These are phyloP conservation scores for Epichloe gansuensis DNA, from an alignment of 2,329 filamentous ascomycete genomes.

Conservation along the genomic window DNA sequence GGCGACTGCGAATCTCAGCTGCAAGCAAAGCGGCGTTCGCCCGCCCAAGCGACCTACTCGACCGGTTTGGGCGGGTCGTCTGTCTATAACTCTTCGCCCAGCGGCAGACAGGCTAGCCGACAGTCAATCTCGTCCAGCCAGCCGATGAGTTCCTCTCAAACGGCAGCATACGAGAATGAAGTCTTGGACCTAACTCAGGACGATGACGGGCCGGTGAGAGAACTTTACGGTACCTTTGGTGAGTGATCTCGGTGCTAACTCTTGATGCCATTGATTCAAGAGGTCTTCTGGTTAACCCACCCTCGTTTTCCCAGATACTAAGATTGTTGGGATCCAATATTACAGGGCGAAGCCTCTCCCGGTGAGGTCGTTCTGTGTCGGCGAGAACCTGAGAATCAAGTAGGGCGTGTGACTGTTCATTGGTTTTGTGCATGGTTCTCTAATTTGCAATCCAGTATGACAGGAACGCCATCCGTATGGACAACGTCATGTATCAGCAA, in stretches of 20 bases:
- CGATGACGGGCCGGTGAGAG: constrained; percentile 26
- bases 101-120: constrained; percentile 4
- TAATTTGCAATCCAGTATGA: constrained; percentile 39
- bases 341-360: constrained; percentile 47
- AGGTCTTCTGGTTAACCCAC: not conserved
- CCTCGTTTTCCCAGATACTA: constrained; percentile 23
- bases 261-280: not conserved
- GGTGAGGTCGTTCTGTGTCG: constrained; percentile 52
- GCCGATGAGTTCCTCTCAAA: constrained; percentile 5
- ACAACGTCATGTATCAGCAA: constrained; percentile 63
- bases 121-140: constrained; percentile 1
- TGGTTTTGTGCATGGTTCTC: not conserved
- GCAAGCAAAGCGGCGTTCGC: constrained; percentile 16
- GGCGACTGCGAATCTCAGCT: constrained; percentile 19
- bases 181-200: constrained; percentile 32
- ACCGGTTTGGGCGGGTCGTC: constrained; percentile 11
- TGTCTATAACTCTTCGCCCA: constrained; percentile 6
- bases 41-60: constrained; percentile 7
- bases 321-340: constrained; percentile 43
- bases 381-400: constrained; percentile 54
- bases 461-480: constrained; percentile 62
- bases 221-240: constrained; percentile 38
- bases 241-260: constrained; percentile 7
- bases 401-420: constrained; percentile 12
- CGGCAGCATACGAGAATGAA: constrained; percentile 22